phyloP scores from a whole-genome alignment of 2,329 filamentous ascomycete genomes.

The Coniella vitis region DNA sequence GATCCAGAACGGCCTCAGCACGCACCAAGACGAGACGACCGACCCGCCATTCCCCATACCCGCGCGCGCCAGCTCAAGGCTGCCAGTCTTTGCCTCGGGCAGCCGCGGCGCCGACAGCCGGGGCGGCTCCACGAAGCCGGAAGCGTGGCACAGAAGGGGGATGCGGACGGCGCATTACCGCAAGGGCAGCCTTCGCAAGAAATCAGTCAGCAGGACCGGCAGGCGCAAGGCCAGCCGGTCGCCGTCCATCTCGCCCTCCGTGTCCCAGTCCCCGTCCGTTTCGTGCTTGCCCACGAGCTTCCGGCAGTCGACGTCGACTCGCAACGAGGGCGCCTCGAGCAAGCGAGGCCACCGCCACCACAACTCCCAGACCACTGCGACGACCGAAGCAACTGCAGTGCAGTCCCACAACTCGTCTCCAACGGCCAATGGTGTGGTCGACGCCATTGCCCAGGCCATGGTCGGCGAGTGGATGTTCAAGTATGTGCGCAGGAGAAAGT shows the following conservation, averaged over 20 bases:
- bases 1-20: conserved; percentile 71
- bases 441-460: conserved; percentile 97
- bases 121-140: conserved; percentile 67
- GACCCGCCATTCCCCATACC: conserved; percentile 90
- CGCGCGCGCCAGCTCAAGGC: conserved; percentile 77
- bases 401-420: conserved; percentile 51
- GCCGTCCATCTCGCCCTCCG: conserved; percentile 58
- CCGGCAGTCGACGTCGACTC: conserved; percentile 63
- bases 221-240: conserved; percentile 51
- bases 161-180: conserved; percentile 43
- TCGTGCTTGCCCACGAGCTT: conserved; percentile 58
- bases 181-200: conserved; percentile 66
- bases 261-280: conserved; percentile 62
- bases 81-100: conserved; percentile 59
- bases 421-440: conserved; percentile 75
- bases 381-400: conserved; percentile 36
- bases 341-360: conserved; percentile 41
- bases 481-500: conserved; percentile 80
- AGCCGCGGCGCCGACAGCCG: conserved; percentile 63
- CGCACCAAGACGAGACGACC: conserved; percentile 54
- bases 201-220: conserved; percentile 45
- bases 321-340: conserved; percentile 28
- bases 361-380: conserved; percentile 53
- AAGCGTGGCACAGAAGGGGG: conserved; percentile 48
- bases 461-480: conserved; percentile 97